These are phyloP conservation scores for Sanghuangporus sanghuang DNA, from an alignment of 1,284 basidiomycete species.

Conservation along the genomic window DNA sequence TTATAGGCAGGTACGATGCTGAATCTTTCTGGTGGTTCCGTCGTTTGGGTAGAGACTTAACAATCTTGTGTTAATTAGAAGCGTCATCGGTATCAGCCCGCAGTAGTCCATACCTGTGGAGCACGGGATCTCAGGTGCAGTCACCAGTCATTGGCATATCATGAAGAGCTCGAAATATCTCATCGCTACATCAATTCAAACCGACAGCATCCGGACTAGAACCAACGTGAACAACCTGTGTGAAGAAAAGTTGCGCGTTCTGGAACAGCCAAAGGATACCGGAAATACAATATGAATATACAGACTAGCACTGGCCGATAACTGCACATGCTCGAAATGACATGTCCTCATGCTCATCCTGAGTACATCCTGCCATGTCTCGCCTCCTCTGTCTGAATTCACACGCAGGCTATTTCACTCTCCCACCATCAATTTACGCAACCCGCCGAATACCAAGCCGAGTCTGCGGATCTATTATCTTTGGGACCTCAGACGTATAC, in stretches of 20 bases:
- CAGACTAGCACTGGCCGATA: background rate
- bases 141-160: background rate
- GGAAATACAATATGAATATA: background rate
- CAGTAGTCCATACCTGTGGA: background rate
- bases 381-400: background rate
- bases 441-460: background rate
- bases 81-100: too few species aligned
- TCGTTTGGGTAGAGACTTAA: too few species aligned
- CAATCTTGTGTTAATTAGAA: too few species aligned
- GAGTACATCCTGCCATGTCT: background rate
- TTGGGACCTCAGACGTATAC: background rate
- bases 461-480: background rate
- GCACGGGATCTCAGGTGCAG: background rate
- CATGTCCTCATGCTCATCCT: background rate
- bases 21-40: too few species aligned
- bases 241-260: background rate
- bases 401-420: background rate
- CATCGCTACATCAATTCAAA: background rate
- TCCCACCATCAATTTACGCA: slow-evolving; percentile 3
- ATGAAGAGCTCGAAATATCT: slow-evolving; percentile 1
- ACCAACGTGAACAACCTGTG: background rate
- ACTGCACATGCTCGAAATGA: background rate
- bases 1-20: too few species aligned
- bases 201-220: background rate
- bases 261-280: background rate